Base-by-base conservation (phyloP, 2,329 filamentous ascomycete species). In the Aureobasidium melanogenum region DNA sequence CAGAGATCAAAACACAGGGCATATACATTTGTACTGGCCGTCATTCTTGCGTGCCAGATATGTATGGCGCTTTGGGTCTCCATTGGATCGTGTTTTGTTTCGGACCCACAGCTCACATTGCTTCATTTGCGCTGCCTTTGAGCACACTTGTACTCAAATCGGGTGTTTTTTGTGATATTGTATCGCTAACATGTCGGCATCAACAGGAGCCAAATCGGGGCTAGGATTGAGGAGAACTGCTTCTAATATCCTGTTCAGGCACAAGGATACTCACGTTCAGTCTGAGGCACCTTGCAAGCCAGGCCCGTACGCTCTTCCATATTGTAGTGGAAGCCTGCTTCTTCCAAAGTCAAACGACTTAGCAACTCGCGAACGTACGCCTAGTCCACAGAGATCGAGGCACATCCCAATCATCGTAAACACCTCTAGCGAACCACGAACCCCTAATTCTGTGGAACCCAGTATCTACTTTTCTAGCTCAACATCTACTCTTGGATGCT, bases 341-440 rank as follows among this genome's bases (percentile, higher is more conserved):
- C 8, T 57, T 26, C 54, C 54, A 19, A 32, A n/a, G 38, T 30
- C 41, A 3, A 19, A 34, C 12, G 17, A n/a, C 10, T 4, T n/a
- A 12, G 10, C 12, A 7, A 14, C 12, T 15, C 39, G 38, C 30
- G 28, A 38, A 38, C 54, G 54, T 38, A 38, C 39, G 12, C 44
- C 56, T 14, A 59, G 56, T 32, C 56, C 56, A 7, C 56, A 59
- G 10, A 48, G 56, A 24, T 41, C 56, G 19, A 59, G 56, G 22
- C 56, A 59, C 24, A 44, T 59, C 10, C 56, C 56, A 4, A 59
- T 57, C 15, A 28, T 57, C 41, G 41, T 57, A 26, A 47, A 38
- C 22, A 46, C 41, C 14, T 47, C 15, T n/a, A 46, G 17, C 39
- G 41, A 47, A n/a, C 32, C 32, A 15, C 14, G 30, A 15, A 38